Evolutionary conservation across 768 basidiomycete genomes (phyloP), one percentile per base, ranked within the genome.

Genomic region (Suillus subalutaceus): DNA sequence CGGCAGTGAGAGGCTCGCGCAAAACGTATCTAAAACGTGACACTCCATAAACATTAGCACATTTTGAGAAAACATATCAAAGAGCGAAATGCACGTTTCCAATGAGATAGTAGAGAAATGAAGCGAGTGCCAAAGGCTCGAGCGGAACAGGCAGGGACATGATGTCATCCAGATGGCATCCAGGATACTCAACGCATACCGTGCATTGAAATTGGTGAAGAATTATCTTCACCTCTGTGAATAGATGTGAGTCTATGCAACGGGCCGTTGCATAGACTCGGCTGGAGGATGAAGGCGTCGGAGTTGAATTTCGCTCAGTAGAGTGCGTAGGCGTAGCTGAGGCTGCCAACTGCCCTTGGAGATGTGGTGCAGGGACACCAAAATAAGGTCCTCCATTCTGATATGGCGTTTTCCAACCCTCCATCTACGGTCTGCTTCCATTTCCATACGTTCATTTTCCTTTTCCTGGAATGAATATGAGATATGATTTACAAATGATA

Each of bases 341-440:
- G 91, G 90, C 66, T 93, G 91, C 91, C 91, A 93, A 65, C 88
- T 89, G 13, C 91, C 91, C 77, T 91, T 86, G 15, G 91, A 92
- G 62, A 93, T 90, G 69, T 93, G 92, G 77, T 93, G 91, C 63
- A 93, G 86, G 70, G 90, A 90, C 69, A 93, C 89, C 55, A 93
- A 84, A 60, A 89, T 79, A 60, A 93, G 80, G 72, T 93, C 86
- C 37, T 90, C 89, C 5, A 90, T 78, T 46, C 75, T 83, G 76
- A 93, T 88, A 66, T 83, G 78, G 48, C 78, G 72, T 16, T 74
- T 70, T 18, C 89, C 90, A n/a, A 93, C 83, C 68, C 79, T 82
- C 91, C 90, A 93, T 35, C 79, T 76, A 12, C 73, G 72, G 72
- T 91, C 88, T 4, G 84, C 82, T 18, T 87, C 88, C 35, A 89